These are phyloP conservation scores for Pseudocercospora pini-densiflorae DNA, from an alignment of 2,329 filamentous ascomycete species.

Conservation along the genomic window DNA sequence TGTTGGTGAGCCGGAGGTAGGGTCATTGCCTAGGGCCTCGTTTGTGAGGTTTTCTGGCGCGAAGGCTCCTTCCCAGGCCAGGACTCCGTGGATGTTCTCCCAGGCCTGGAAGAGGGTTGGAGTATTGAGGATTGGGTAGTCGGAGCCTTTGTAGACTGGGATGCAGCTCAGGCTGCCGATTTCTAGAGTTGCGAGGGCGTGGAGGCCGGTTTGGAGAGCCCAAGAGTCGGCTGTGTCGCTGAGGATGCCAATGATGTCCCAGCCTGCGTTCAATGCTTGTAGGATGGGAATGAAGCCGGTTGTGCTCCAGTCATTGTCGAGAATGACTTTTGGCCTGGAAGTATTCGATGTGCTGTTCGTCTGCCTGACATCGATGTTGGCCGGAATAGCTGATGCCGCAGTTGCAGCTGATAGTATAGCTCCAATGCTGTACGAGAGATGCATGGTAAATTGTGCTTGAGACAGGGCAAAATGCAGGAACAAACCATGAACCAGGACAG, in stretches of 20 bases:
- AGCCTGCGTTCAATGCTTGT: slow-evolving; percentile 50
- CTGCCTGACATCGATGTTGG: not conserved
- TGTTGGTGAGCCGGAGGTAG: slow-evolving; percentile 51
- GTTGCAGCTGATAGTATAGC: not conserved
- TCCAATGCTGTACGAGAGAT: not conserved
- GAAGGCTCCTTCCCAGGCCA: slow-evolving; percentile 55
- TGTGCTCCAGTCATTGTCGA: slow-evolving; percentile 55
- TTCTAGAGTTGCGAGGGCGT: slow-evolving; percentile 54
- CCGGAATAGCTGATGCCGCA: slow-evolving; percentile 4
- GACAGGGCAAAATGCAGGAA: slow-evolving; percentile 9
- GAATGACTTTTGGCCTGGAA: slow-evolving; percentile 41
- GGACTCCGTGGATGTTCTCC: slow-evolving; percentile 50
- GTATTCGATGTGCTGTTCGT: not conserved
- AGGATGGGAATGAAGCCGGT: slow-evolving; percentile 51
- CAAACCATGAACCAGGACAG: slow-evolving; percentile 4
- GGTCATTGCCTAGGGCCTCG: slow-evolving; percentile 50
- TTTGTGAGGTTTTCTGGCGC: slow-evolving; percentile 48
- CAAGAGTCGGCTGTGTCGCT: slow-evolving; percentile 52
- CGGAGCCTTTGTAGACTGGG: slow-evolving; percentile 53
- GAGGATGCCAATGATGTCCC: slow-evolving; percentile 50
- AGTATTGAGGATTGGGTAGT: slow-evolving; percentile 55
- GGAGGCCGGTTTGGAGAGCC: slow-evolving; percentile 51
- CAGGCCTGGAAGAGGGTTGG: slow-evolving; percentile 49
- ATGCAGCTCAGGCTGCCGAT: slow-evolving; percentile 54
- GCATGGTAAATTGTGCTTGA: not conserved